Base-by-base conservation (phyloP, 2,329 filamentous ascomycete genomes). In the Pseudocercospora crystallina region DNA sequence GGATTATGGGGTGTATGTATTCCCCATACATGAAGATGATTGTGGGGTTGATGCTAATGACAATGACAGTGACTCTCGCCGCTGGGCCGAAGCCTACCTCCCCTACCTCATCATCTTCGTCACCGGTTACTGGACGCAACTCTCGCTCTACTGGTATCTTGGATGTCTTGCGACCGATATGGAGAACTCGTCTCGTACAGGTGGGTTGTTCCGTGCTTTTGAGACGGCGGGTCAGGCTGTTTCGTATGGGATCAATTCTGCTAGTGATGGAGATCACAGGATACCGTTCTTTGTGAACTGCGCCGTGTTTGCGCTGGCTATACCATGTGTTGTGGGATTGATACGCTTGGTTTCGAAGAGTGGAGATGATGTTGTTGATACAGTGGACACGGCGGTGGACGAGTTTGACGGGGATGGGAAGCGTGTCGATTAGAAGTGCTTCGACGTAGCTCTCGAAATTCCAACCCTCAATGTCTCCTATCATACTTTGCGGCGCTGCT, bases 211-310 rank as follows among this genome's bases (percentile, higher is more conserved):
- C 52, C 47, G 60, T 5, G 59, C 58, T 3, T 61, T 62, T 30
- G 77, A 83, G 51, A 68, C 65, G 4, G 77, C 82, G 1, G 82
- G 85, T 7, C 59, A 61, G 41, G 59, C 59, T 17, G 54, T 61
- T 5, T 54, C 76, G 12, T 61, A 61, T 38, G 57, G 59, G 8
- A 61, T 60, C 32, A 61, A 61, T 20, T 58, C 59, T 20, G 47
- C 52, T 11, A 40, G 40, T 8, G 32, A 31, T 7, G 20, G 34
- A 2, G 48, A 51, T 44, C 33, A 40, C 10, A 31, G 45, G 14
- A 36, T 43, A 2, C 56, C 58, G 3, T 57, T 57, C 29, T 58
- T 53, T 13, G 49, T 58, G 15, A 58, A 60, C 15, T 56, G 53
- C 29, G 58, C 29, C 11, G 46, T 58, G 9, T 47, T 60, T 15